phyloP scores from a whole-genome alignment of 1,284 basidiomycete genomes.

The Trichosporon sp. region DNA sequence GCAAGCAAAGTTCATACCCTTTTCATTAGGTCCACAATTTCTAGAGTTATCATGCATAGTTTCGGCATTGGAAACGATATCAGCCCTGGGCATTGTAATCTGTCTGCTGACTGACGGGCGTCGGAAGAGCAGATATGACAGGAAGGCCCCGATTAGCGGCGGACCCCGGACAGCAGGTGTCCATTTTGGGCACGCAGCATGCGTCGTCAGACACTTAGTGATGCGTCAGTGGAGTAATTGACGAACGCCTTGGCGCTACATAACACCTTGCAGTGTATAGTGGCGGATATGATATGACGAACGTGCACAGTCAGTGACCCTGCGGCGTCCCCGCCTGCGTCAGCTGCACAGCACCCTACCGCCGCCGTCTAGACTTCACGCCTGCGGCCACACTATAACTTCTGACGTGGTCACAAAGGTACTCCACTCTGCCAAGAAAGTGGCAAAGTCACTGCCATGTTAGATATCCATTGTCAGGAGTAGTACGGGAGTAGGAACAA shows the following conservation, averaged over 20 bases:
- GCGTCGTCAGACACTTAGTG: not conserved
- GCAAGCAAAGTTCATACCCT: not conserved
- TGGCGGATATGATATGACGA: not conserved
- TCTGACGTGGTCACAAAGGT: too few relatives aligned
- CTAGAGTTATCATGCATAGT: slow-evolving; percentile 18
- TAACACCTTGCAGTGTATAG: too few relatives aligned
- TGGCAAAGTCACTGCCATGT: too few relatives aligned
- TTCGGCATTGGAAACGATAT: slow-evolving; percentile 1
- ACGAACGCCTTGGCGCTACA: not conserved
- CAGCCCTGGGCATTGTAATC: too few relatives aligned
- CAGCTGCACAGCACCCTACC: not conserved
- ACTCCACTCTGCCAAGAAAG: too few relatives aligned
- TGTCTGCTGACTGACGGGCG: too few relatives aligned
- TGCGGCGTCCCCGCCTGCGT: too few relatives aligned
- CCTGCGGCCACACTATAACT: not conserved
- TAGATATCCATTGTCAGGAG: too few relatives aligned
- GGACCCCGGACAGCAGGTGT: not conserved
- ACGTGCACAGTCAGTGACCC: not conserved
- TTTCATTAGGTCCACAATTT: slow-evolving; percentile 12
- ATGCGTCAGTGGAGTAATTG: too few relatives aligned
- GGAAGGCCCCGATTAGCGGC: too few relatives aligned
- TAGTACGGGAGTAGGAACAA: too few relatives aligned
- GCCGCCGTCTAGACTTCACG: too few relatives aligned
- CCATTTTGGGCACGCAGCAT: not conserved
- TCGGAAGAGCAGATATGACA: not conserved